Evolutionary conservation across 1,284 basidiomycete genomes (phyloP).

Genomic region (Cutaneotrichosporon arboriforme): DNA sequence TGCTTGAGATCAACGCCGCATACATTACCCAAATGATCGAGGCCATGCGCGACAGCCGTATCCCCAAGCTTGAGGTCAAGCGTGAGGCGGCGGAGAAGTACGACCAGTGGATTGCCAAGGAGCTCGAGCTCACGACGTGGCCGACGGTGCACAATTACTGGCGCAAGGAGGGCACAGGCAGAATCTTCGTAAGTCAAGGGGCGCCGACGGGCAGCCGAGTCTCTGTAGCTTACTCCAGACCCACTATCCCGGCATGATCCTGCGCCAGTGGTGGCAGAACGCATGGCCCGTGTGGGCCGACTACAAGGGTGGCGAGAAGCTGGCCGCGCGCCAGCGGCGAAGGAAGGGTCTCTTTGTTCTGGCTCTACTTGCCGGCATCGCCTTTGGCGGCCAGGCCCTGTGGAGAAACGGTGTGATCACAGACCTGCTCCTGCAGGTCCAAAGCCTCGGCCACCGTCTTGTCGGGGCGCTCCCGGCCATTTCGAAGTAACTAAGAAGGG

Average conservation of each 20-base stretch:
- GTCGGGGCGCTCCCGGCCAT: too few relatives aligned
- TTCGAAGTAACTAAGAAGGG: too few relatives aligned
- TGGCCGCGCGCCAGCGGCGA: slow-evolving; percentile 10
- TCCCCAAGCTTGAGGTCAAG: slow-evolving; percentile 18
- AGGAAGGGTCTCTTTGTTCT: neutral
- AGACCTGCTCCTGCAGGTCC: too few relatives aligned
- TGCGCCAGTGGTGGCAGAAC: slow-evolving; percentile 16
- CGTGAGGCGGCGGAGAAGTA: slow-evolving; percentile 11
- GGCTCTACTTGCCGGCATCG: neutral
- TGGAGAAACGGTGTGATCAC: neutral
- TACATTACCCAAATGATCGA: slow-evolving; percentile 14
- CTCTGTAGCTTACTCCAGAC: slow-evolving; percentile 3
- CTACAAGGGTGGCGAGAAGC: slow-evolving; percentile 16
- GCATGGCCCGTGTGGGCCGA: slow-evolving; percentile 13
- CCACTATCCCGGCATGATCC: slow-evolving; percentile 16
- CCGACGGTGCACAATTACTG: slow-evolving; percentile 16
- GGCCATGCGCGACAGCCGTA: slow-evolving; percentile 15
- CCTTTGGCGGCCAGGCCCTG: neutral
- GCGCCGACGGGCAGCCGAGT: too few relatives aligned
- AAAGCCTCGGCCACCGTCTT: too few relatives aligned
- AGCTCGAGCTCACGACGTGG: slow-evolving; percentile 18
- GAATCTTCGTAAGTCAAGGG: slow-evolving; percentile 9
- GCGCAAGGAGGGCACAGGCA: slow-evolving; percentile 17
- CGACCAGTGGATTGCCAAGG: slow-evolving; percentile 11
- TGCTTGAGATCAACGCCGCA: slow-evolving; percentile 18